Percentiles rank a stretch among this genome's conserved stretches.
Conservation (phyloP, 2,329 filamentous ascomycete species). For the Sporothrix pseudoabietina region DNA sequence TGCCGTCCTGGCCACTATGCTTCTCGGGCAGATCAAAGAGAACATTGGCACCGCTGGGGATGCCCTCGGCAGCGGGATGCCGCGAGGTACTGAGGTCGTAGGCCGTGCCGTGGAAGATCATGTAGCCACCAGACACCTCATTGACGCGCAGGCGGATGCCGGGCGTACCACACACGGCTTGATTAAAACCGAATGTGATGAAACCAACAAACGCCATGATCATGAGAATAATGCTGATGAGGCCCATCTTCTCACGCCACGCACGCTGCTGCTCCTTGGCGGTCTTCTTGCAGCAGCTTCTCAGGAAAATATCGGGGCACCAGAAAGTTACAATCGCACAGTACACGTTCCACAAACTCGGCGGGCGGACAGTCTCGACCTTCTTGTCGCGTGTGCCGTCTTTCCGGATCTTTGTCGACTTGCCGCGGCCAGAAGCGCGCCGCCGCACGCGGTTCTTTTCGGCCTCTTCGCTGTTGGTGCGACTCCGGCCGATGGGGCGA, state of each 20-base stretch:
- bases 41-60: constrained; percentile 73
- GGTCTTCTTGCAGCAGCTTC: constrained; percentile 83
- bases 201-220: constrained; percentile 92
- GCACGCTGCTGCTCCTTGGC: constrained; percentile 85
- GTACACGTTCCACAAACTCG: constrained; percentile 93
- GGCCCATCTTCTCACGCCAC: constrained; percentile 97
- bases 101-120: constrained; percentile 94
- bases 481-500: constrained; percentile 42
- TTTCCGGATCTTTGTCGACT: constrained; percentile 67
- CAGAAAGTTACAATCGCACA: constrained; percentile 94
- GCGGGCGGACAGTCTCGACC: constrained; percentile 70
- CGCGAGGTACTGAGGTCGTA: constrained; percentile 78
- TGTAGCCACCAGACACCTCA: constrained; percentile 76
- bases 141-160: constrained; percentile 77
- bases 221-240: constrained; percentile 87
- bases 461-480: constrained; percentile 41
- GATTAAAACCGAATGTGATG: constrained; percentile 93
- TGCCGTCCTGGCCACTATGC: constrained; percentile 86
- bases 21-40: constrained; percentile 82
- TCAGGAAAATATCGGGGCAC: constrained; percentile 81
- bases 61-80: constrained; percentile 79
- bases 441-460: constrained; percentile 46
- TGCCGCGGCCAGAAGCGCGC: constrained; percentile 47
- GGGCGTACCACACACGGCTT: constrained; percentile 77
- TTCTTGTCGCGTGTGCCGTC: constrained; percentile 52